Evolutionary conservation across 345 rosid species (phyloP).

Genomic region (Moringa oleifera): DNA sequence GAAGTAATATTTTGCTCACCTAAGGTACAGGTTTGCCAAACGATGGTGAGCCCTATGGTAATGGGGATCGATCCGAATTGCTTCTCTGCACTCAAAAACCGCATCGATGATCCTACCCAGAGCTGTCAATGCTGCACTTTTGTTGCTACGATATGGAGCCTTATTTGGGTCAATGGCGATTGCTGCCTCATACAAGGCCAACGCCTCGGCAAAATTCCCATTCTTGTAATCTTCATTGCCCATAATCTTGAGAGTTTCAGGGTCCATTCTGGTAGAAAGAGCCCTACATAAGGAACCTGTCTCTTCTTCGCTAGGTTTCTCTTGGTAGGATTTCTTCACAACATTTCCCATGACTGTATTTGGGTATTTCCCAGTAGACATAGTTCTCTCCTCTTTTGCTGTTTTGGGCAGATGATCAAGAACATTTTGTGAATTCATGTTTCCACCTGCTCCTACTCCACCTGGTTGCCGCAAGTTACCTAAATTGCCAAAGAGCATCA

Average conservation of each 20-base stretch:
- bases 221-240: constrained; percentile 97
- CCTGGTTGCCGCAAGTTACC: constrained; percentile 74
- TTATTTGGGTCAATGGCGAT: constrained; percentile 80
- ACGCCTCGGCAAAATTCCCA: constrained; percentile 79
- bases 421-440: constrained; percentile 12
- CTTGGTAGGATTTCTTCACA: constrained; percentile 30
- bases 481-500: constrained; percentile 66
- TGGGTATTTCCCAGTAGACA: constrained; percentile 27
- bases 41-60: constrained; percentile 96
- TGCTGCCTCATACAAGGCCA: constrained; percentile 92
- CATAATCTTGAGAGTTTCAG: constrained; percentile 85
- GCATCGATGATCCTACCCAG: constrained; percentile 83
- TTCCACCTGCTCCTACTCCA: constrained; percentile 30
- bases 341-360: constrained; percentile 49
- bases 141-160: constrained; percentile 90
- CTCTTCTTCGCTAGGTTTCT: constrained; percentile 19
- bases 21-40: constrained; percentile 70
- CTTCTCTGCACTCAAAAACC: constrained; percentile 87
- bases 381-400: constrained; percentile 14
- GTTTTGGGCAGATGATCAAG: constrained; percentile 21
- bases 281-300: constrained; percentile 70
- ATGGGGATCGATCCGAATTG: constrained; percentile 74
- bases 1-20: constrained; percentile 46
- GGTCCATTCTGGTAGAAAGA: constrained; percentile 90
- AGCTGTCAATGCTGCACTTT: constrained; percentile 85